Evolutionary conservation across 345 rosid genomes (phyloP).

Genomic region (Populus nigra): DNA sequence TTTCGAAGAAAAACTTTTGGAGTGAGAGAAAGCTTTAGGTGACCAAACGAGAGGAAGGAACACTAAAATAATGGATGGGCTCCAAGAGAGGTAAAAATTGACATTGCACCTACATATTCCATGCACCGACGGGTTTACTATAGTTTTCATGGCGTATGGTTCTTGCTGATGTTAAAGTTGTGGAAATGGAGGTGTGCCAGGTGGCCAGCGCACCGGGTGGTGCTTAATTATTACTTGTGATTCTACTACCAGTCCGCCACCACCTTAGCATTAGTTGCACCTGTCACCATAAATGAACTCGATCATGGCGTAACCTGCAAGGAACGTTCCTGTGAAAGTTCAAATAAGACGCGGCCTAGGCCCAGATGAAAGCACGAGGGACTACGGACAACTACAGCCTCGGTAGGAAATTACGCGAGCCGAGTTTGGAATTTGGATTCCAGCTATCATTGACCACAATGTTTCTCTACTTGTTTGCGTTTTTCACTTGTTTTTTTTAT

Average conservation of each 20-base stretch:
- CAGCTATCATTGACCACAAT: not conserved
- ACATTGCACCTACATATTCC: not conserved
- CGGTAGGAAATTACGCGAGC: not conserved
- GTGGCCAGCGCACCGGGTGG: not conserved
- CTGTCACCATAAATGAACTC: not conserved
- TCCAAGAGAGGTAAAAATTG: not conserved
- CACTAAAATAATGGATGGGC: not conserved
- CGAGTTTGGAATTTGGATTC: not conserved
- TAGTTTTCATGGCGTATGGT: not conserved
- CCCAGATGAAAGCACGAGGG: not conserved
- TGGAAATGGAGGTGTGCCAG: not conserved
- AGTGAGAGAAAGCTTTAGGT: conserved; percentile 4
- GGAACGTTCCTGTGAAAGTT: not conserved
- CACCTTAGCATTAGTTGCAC: not conserved
- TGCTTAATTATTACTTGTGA: too few relatives aligned
- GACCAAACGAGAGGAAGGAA: not conserved
- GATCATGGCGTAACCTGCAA: too few relatives aligned
- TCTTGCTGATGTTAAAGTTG: not conserved
- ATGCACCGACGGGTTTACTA: not conserved
- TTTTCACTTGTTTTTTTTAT: not conserved
- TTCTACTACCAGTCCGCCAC: not conserved
- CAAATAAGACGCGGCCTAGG: not conserved
- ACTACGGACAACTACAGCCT: not conserved
- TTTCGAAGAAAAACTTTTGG: not conserved
- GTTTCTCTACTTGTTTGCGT: not conserved